These are phyloP conservation scores for Lactuca saligna DNA, from an alignment of 129 eudicot genomes.

Conservation along the genomic window DNA sequence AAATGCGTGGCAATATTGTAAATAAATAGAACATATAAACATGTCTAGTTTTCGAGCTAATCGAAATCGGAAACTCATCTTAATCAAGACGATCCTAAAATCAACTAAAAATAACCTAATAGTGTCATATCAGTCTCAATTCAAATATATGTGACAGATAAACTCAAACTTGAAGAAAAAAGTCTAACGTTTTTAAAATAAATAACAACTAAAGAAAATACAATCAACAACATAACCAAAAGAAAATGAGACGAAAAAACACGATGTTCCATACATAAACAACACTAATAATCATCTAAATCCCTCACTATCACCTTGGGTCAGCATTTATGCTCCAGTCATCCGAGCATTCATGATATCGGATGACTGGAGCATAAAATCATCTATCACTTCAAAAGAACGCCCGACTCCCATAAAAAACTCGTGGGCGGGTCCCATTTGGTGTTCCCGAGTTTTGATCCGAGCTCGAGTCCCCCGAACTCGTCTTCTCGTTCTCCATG, in stretches of 20 bases:
- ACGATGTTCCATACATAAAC: neutral
- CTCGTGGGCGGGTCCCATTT: conserved; percentile 76
- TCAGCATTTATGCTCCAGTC: neutral
- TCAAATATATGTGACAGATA: too few relatives aligned
- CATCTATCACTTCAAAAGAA: conserved; percentile 64
- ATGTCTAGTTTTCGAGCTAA: too few relatives aligned
- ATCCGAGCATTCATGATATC: neutral
- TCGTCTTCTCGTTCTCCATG: conserved; percentile 58
- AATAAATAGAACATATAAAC: too few relatives aligned
- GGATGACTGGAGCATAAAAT: conserved; percentile 16
- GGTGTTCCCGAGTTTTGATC: conserved; percentile 58
- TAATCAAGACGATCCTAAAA: too few relatives aligned
- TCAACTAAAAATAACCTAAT: too few relatives aligned
- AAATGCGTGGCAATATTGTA: too few relatives aligned
- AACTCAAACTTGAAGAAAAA: too few relatives aligned
- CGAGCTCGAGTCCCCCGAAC: conserved; percentile 77
- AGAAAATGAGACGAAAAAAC: neutral
- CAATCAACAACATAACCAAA: conserved; percentile 6
- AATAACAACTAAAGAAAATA: conserved; percentile 4
- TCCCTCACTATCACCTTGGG: neutral
- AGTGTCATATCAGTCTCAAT: too few relatives aligned
- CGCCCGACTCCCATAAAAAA: conserved; percentile 95
- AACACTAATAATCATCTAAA: conserved; percentile 10
- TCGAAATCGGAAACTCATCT: too few relatives aligned
- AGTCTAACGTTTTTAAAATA: neutral